Evolutionary conservation across 768 basidiomycete genomes (phyloP), one percentile per base, ranked within the genome.

Genomic region (Leccinum fibrillosum): DNA sequence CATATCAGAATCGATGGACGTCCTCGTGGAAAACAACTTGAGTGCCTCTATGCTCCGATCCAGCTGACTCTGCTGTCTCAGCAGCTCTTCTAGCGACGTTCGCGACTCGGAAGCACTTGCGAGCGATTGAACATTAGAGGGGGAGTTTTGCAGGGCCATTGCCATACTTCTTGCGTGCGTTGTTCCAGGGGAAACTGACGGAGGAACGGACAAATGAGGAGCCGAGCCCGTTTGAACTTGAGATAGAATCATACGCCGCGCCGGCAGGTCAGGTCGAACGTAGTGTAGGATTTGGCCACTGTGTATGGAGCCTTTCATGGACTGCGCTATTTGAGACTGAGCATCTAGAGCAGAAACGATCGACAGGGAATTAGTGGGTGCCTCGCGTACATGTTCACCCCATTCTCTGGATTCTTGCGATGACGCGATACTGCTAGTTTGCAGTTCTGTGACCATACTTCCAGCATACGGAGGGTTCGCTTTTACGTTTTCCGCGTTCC

Each of bases 21-120:
- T 30, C 53, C 56, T 54, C 30, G 72, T 66, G 37, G 79, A 76
- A 60, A 82, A 78, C 25, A 81, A 57, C 45, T 76, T 78, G 49
- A 90, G 74, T 35, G 79, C 80, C 28, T 82, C 82, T 53, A 90
- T 88, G 57, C 79, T 86, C 66, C 75, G 75, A 64, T 88, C 88
- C 52, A 90, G 75, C 59, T 88, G 85, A 2, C 69, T 78, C 66
- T 87, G 86, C 64, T 86, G 81, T 23, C 82, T 82, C 45, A 85
- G 64, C 34, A 89, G 75, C 53, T 80, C 77, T 37, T 82, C 78
- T 23, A 84, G 71, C 1, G 83, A 81, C 17, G 69, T 71, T 37
- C 66, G 58, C 48, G 69, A 67, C 9, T 58, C 66, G 25, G 64
- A 56, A 48, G 47, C 39, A 32, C 54, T 53, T 30, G 58, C 34